Evolutionary conservation across 148 eudicot genomes (phyloP).

Genomic region (Dysphania ambrosioides): DNA sequence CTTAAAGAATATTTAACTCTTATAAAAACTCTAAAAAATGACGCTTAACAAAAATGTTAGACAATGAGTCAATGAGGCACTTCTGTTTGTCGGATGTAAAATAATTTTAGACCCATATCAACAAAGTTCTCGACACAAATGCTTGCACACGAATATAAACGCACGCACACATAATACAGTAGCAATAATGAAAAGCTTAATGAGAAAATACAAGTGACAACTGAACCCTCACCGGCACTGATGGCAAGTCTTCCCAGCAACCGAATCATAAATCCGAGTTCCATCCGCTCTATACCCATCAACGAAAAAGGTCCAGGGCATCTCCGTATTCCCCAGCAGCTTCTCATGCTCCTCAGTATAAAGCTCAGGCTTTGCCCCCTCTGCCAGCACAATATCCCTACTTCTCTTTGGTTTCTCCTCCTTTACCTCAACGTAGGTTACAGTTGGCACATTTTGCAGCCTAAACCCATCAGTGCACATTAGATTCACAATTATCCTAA

Average conservation of each 20-base stretch:
- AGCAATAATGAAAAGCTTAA: neutral
- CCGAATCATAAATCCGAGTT: slow-evolving; percentile 64
- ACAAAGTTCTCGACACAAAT: neutral
- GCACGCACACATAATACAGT: neutral
- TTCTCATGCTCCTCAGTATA: slow-evolving; percentile 87
- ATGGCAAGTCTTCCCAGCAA: slow-evolving; percentile 86
- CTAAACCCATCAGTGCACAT: slow-evolving; percentile 29
- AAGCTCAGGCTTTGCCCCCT: slow-evolving; percentile 65
- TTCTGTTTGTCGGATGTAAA: slow-evolving; percentile 24
- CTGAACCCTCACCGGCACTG: slow-evolving; percentile 71
- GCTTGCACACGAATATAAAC: neutral
- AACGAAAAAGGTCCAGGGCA: slow-evolving; percentile 70
- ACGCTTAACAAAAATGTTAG: neutral
- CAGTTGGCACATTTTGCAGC: slow-evolving; percentile 62
- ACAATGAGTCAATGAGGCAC: neutral
- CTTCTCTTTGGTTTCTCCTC: slow-evolving; percentile 28
- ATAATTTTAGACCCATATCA: slow-evolving; percentile 7
- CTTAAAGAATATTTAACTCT: neutral
- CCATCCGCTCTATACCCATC: slow-evolving; percentile 83
- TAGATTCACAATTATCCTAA: neutral
- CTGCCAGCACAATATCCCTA: slow-evolving; percentile 35
- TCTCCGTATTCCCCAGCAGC: slow-evolving; percentile 65
- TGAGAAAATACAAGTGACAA: neutral
- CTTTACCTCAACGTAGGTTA: slow-evolving; percentile 61
- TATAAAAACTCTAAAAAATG: neutral